These are phyloP conservation scores for Cornus controversa DNA, from an alignment of 148 eudicot species.

Conservation along the genomic window DNA sequence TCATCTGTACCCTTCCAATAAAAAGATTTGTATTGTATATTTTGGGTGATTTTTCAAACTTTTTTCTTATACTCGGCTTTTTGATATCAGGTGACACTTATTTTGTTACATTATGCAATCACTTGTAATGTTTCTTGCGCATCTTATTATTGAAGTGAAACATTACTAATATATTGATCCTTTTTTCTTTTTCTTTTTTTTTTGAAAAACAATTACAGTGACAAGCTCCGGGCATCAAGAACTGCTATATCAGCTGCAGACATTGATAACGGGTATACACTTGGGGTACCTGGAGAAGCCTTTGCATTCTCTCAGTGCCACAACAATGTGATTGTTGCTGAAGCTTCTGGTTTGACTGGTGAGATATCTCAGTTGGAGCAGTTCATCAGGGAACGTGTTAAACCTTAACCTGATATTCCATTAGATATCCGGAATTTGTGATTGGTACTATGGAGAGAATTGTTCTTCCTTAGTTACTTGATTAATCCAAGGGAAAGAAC, in stretches of 20 bases:
- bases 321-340: slow-evolving; percentile 71
- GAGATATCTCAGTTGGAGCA: slow-evolving; percentile 71
- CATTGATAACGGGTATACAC: slow-evolving; percentile 63
- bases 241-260: slow-evolving; percentile 79
- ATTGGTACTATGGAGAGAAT: background rate
- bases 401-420: slow-evolving; percentile 2
- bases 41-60: background rate
- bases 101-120: no score
- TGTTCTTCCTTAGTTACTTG: background rate
- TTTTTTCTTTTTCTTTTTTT: no score
- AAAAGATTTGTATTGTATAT: no score
- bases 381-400: slow-evolving; percentile 44
- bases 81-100: background rate
- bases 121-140: no score
- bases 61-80: background rate
- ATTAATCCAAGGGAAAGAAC: background rate
- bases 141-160: no score
- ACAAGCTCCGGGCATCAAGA: slow-evolving; percentile 81
- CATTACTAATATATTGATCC: no score
- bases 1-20: no score
- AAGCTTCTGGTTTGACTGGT: slow-evolving; percentile 71
- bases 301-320: slow-evolving; percentile 78
- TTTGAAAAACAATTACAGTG: slow-evolving; percentile 33
- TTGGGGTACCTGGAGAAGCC: slow-evolving; percentile 68
- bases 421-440: background rate